Conservation (phyloP, 176 grass and related monocot genomes). For the Chloris gayana region DNA sequence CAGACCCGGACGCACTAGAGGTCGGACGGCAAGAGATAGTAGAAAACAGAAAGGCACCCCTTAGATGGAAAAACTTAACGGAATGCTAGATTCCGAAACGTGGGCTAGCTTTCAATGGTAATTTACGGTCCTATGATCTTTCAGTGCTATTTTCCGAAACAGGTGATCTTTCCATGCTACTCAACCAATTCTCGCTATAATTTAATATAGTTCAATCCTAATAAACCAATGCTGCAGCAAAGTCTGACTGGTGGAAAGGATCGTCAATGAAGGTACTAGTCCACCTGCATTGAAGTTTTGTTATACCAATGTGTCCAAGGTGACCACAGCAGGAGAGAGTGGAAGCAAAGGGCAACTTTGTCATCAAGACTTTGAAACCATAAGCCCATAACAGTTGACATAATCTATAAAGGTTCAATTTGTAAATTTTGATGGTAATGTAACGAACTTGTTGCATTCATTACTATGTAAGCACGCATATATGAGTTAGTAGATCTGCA, state of each 20-base stretch:
- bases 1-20: no score
- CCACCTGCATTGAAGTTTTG: neutral
- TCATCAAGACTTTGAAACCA: neutral
- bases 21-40: no score
- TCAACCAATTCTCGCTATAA: no score
- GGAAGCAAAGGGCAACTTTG: neutral
- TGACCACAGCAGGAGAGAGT: neutral
- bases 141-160: no score
- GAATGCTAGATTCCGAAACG: no score
- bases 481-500: neutral
- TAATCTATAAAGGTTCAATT: neutral
- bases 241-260: neutral
- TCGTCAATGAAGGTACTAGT: neutral
- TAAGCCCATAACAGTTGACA: neutral
- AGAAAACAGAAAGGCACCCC: no score
- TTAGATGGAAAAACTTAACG: no score
- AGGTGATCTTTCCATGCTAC: no score
- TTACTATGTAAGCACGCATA: neutral
- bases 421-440: constrained; percentile 2
- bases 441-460: neutral
- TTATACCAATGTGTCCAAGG: neutral
- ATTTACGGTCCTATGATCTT: no score
- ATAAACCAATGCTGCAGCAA: no score
- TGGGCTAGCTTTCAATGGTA: no score
- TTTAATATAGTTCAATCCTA: no score